These are phyloP conservation scores for Chlorella sp. DNA, from an alignment of 139 green algal species.

Conservation along the genomic window DNA sequence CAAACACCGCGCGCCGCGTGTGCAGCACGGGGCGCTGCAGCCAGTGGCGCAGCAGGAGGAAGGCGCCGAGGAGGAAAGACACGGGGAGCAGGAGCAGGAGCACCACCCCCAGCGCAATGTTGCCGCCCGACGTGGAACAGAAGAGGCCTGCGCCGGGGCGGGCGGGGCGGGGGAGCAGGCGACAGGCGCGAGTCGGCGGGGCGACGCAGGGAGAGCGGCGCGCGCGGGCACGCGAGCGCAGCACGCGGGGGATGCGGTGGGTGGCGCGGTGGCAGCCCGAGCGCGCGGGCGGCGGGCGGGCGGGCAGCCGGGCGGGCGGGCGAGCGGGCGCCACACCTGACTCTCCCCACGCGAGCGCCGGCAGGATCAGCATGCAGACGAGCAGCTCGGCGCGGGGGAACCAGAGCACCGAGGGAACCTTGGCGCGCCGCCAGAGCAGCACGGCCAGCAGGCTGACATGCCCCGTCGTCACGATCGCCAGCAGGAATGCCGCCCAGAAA, in stretches of 20 bases:
- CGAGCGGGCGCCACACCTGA: conserved; percentile 11
- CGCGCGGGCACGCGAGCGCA: not conserved
- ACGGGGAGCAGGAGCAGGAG: conserved; percentile 33
- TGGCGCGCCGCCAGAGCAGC: conserved; percentile 17
- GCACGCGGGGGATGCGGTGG: not conserved
- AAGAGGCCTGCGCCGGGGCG: conserved; percentile 31
- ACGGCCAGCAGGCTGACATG: not conserved
- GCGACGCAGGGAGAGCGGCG: not conserved
- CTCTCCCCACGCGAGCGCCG: conserved; percentile 21
- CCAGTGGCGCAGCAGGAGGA: conserved; percentile 25
- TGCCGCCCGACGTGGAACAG: conserved; percentile 12
- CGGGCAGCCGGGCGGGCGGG: too few species aligned
- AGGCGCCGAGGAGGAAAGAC: conserved; percentile 12
- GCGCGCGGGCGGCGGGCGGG: too few species aligned
- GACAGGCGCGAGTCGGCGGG: too few species aligned
- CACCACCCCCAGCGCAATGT: conserved; percentile 38
- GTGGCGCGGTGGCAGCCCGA: not conserved
- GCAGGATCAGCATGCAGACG: conserved; percentile 25
- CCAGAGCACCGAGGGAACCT: conserved; percentile 24
- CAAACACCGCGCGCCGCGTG: conserved; percentile 26
- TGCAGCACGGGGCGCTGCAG: conserved; percentile 12
- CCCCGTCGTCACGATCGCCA: conserved; percentile 6
- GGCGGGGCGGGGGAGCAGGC: too few species aligned
- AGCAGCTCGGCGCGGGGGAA: conserved; percentile 37
- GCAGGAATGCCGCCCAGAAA: conserved; percentile 29